Evolutionary conservation across 257 asterid genomes (phyloP).

Genomic region (Capsicum baccatum): DNA sequence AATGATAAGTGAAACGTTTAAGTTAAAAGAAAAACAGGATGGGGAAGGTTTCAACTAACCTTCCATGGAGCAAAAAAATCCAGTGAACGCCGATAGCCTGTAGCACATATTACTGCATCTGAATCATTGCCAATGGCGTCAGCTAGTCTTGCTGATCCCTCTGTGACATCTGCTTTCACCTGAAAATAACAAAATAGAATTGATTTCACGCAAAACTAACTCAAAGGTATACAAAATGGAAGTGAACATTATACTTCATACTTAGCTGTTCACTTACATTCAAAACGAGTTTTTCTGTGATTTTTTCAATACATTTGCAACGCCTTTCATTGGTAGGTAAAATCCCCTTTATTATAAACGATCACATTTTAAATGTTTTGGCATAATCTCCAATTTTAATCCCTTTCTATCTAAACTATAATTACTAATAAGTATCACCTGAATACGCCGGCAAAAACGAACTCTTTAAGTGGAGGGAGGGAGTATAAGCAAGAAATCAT

Average conservation of each 20-base stretch:
- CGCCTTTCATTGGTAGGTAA: not conserved
- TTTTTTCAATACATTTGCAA: not conserved
- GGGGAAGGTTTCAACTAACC: slow-evolving; percentile 44
- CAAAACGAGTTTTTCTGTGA: not conserved
- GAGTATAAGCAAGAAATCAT: not conserved
- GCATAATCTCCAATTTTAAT: not conserved
- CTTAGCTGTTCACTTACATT: not conserved
- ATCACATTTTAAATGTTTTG: not conserved
- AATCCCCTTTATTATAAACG: not conserved
- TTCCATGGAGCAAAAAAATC: slow-evolving; percentile 91
- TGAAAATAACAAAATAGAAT: slow-evolving; percentile 34
- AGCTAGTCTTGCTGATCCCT: slow-evolving; percentile 75
- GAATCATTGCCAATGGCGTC: slow-evolving; percentile 87
- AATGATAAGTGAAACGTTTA: not conserved
- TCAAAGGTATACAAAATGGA: not conserved
- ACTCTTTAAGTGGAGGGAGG: not conserved
- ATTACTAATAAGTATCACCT: not conserved
- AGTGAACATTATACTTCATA: not conserved
- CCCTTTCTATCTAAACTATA: not conserved
- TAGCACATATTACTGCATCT: slow-evolving; percentile 93
- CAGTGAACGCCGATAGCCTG: slow-evolving; percentile 87
- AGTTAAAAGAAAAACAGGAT: not conserved
- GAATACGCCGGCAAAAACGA: not conserved
- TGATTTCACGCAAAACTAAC: not conserved
- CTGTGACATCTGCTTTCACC: slow-evolving; percentile 96